Percentiles rank a stretch among this genome's conserved stretches.
phyloP scores from a whole-genome alignment of 345 rosid genomes.

The Eutrema japonicum region DNA sequence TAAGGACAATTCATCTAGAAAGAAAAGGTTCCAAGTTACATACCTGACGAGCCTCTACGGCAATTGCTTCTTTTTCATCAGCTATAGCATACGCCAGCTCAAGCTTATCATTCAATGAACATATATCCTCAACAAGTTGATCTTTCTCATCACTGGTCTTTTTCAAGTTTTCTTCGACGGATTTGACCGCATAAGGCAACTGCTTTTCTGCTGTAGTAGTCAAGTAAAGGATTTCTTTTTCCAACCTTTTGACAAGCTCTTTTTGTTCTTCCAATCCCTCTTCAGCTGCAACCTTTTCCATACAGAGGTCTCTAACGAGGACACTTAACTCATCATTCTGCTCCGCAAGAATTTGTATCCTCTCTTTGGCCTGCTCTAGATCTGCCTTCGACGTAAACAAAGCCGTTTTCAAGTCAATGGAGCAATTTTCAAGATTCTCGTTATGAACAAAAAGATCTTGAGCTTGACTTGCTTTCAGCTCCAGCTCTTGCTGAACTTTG shows the following conservation, averaged over 20 bases:
- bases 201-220: conserved; percentile 59
- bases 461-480: conserved; percentile 65
- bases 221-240: conserved; percentile 75
- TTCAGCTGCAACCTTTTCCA: conserved; percentile 68
- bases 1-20: conserved; percentile 4
- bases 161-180: conserved; percentile 58
- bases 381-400: conserved; percentile 53
- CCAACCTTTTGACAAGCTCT: conserved; percentile 69
- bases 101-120: conserved; percentile 64
- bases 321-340: conserved; percentile 74
- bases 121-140: conserved; percentile 60
- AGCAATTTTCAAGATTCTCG: conserved; percentile 55
- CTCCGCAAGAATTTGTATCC: conserved; percentile 55
- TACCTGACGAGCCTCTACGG: conserved; percentile 86
- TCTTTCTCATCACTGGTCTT: conserved; percentile 59
- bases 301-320: conserved; percentile 67
- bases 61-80: conserved; percentile 89
- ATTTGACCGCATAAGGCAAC: conserved; percentile 51
- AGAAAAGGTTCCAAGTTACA: conserved; percentile 8
- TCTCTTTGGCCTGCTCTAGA: conserved; percentile 61
- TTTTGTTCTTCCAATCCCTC: conserved; percentile 72
- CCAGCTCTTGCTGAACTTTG: conserved; percentile 63
- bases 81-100: conserved; percentile 69
- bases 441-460: conserved; percentile 60
- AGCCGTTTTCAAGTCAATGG: conserved; percentile 60